phyloP scores from a whole-genome alignment of 202 grass and related monocot genomes.

The Alloteropsis angusta region DNA sequence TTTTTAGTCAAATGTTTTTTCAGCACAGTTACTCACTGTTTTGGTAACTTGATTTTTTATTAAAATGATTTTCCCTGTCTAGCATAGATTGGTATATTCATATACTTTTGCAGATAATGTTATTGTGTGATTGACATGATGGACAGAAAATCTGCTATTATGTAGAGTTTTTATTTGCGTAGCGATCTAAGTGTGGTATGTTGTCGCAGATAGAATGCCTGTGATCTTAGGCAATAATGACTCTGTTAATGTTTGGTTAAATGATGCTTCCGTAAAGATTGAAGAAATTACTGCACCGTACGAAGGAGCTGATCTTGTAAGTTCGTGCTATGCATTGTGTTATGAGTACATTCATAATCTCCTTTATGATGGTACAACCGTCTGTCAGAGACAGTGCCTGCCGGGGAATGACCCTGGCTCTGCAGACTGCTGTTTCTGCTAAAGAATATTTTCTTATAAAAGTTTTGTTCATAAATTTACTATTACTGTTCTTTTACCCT shows the following conservation, averaged over 20 bases:
- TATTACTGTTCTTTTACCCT: neutral
- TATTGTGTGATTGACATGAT: neutral
- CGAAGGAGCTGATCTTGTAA: slow-evolving; percentile 76
- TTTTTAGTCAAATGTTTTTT: neutral
- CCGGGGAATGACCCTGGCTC: neutral
- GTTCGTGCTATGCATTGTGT: neutral
- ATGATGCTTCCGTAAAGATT: slow-evolving; percentile 43
- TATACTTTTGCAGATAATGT: neutral
- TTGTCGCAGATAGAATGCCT: slow-evolving; percentile 82
- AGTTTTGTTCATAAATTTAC: neutral
- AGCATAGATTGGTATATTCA: neutral
- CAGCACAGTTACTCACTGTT: neutral
- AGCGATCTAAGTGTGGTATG: slow-evolving; percentile 11
- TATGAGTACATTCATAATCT: neutral
- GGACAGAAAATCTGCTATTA: neutral
- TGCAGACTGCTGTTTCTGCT: neutral
- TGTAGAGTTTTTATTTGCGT: neutral
- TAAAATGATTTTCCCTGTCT: neutral
- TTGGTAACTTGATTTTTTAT: neutral
- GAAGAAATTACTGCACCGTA: slow-evolving; percentile 80
- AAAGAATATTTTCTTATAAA: neutral
- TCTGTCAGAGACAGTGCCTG: neutral
- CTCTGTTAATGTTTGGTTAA: slow-evolving; percentile 57
- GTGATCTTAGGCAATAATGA: slow-evolving; percentile 59
- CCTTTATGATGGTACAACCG: neutral